A percentile compares a stretch with the other conserved stretches of the same genome.
phyloP scores from a whole-genome alignment of 2,329 filamentous ascomycete species.

The Paradendryphiella salina region DNA sequence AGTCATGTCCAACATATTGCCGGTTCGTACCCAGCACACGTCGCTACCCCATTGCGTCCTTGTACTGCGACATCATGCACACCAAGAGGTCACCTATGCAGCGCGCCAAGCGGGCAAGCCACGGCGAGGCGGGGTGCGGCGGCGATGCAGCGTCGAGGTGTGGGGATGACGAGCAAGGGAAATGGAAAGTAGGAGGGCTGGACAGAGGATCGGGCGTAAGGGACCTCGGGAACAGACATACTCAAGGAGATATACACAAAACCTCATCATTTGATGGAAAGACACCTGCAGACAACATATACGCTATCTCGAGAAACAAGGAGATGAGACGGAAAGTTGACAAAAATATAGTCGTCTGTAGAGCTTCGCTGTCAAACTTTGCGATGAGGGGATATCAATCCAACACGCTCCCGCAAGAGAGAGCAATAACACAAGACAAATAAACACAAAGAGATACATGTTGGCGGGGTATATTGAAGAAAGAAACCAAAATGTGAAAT shows the following conservation, averaged over 20 bases:
- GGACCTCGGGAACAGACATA: constrained; percentile 49
- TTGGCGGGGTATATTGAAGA: constrained; percentile 20
- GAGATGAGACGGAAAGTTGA: neutral
- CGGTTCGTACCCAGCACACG: constrained; percentile 44
- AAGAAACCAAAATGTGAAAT: constrained; percentile 28
- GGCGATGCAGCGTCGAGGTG: constrained; percentile 30
- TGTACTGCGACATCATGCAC: constrained; percentile 20
- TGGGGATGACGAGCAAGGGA: constrained; percentile 29
- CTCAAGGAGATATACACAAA: constrained; percentile 45
- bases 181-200: constrained; percentile 46
- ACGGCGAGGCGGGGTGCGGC: constrained; percentile 36
- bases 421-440: constrained; percentile 43
- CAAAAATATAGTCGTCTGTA: neutral
- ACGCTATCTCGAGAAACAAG: constrained; percentile 5
- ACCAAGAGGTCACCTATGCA: constrained; percentile 15
- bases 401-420: constrained; percentile 42
- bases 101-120: constrained; percentile 45
- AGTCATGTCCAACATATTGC: constrained; percentile 50
- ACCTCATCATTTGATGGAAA: constrained; percentile 30
- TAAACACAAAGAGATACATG: constrained; percentile 43
- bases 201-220: constrained; percentile 47
- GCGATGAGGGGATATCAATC: constrained; percentile 45
- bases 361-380: constrained; percentile 21
- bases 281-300: constrained; percentile 11
- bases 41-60: constrained; percentile 34